Evolutionary conservation across 73 alveolate genomes (phyloP), one percentile per base, ranked within the genome.

Genomic region (Paramecium sonneborni): DNA sequence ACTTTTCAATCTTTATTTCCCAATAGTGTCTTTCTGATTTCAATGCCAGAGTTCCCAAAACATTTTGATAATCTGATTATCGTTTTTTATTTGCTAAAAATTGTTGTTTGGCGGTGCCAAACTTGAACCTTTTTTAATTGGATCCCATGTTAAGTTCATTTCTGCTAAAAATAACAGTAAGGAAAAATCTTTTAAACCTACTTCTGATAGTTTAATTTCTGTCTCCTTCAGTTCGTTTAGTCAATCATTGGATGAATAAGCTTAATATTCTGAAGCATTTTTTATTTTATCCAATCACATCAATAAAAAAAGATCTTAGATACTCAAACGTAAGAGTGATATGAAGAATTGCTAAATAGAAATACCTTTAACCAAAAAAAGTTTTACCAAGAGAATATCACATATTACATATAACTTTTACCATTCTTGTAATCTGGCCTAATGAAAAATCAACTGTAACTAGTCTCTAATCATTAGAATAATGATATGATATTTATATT

Each of bases 1-100:
- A 57, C 37, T 57, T 72, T 56, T 92, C 95, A 8, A 92, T 85
- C 39, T 87, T 92, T 14, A 92, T 86, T 37, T 92, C 95, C 95
- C 95, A 92, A 52, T 85, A 82, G 57, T 84, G 86, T 41, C 55
- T 48, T 4, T 94, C 95, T 12, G 93, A 55, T 55, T 85, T 57
- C 15, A 92, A 55, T 37, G 85, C 88, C 34, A 85, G 7, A 8
- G 87, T 85, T 5, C 94, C 95, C 8, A 85, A 32, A 20, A 92
- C 92, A 21, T 94, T 72, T 52, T 92, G 85, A 86, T 85, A 92
- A 28, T 92, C 95, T 9, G 89, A 35, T 30, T 92, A 94, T 28
- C 76, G 92, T 86, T 85, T 34, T 82, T 92, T 92, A 21, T 48
- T 55, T 18, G 72, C 91, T 26, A 94, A 5, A 92, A 21, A 46